phyloP scores from a whole-genome alignment of 495 filamentous ascomycete species.

The Margaritispora aquatica region DNA sequence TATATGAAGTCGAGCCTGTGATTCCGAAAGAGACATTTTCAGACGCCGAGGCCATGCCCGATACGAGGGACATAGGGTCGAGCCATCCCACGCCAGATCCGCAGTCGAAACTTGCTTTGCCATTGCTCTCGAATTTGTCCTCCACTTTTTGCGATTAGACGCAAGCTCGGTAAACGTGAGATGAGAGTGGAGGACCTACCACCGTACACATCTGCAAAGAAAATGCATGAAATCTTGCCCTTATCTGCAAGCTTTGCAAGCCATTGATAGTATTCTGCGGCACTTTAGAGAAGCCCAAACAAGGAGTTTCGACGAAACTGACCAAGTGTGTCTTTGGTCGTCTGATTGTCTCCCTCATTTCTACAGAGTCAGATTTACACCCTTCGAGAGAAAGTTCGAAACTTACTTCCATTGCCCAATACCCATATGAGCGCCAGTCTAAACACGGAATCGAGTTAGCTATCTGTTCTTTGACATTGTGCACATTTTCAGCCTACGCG shows the following conservation, averaged over 20 bases:
- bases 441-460: too few relatives aligned
- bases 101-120: neutral
- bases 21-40: conserved; percentile 39
- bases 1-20: conserved; percentile 41
- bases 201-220: conserved; percentile 4
- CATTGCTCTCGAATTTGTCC: neutral
- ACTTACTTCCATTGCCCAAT: neutral
- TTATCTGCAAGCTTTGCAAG: conserved; percentile 6
- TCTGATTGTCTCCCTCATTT: neutral
- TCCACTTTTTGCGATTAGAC: neutral
- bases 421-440: neutral
- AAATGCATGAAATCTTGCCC: conserved; percentile 3
- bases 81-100: neutral
- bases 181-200: neutral
- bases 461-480: too few relatives aligned
- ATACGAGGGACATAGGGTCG: neutral
- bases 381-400: neutral
- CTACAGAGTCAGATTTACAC: neutral
- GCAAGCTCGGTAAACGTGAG: neutral
- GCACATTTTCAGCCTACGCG: too few relatives aligned
- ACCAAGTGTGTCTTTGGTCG: neutral
- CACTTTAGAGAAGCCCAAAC: neutral
- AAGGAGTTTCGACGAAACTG: too few relatives aligned
- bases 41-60: conserved; percentile 4
- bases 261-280: conserved; percentile 1